phyloP scores from a whole-genome alignment of 2,329 filamentous ascomycete genomes.

The Delphinella strobiligena region DNA sequence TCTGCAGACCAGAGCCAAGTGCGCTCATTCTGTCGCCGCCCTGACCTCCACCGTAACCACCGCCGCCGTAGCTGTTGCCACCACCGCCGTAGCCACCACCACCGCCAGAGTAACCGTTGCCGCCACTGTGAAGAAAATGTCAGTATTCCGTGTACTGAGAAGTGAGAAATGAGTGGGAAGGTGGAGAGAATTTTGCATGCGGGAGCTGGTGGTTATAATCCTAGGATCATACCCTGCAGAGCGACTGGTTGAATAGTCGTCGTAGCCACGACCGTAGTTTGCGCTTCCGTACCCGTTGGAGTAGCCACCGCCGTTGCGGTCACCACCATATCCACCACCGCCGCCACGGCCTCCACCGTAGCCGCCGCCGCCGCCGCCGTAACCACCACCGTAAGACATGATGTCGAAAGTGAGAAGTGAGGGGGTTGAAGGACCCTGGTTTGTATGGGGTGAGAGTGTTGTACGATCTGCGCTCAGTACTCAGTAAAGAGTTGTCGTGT shows the following conservation, averaged over 20 bases:
- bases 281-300: conserved; percentile 23
- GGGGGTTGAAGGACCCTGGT: neutral
- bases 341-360: conserved; percentile 32
- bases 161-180: too few species aligned
- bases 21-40: conserved; percentile 79
- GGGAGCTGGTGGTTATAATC: conserved; percentile 3
- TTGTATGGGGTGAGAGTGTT: conserved; percentile 5
- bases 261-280: conserved; percentile 27
- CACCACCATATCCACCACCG: conserved; percentile 18
- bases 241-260: conserved; percentile 12
- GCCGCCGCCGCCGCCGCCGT: conserved; percentile 33
- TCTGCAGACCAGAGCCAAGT: conserved; percentile 77
- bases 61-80: conserved; percentile 18
- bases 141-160: conserved; percentile 13
- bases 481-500: neutral
- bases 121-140: conserved; percentile 1
- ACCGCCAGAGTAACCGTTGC: conserved; percentile 18
- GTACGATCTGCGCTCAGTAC: conserved; percentile 1
- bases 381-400: conserved; percentile 59
- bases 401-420: conserved; percentile 19
- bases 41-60: conserved; percentile 24
- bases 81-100: conserved; percentile 13
- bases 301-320: conserved; percentile 14
- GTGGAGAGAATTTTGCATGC: neutral
- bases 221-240: conserved; percentile 6